Evolutionary conservation across 352 stramenopile genomes (phyloP).

Genomic region (Phytopythium ostracodes): DNA sequence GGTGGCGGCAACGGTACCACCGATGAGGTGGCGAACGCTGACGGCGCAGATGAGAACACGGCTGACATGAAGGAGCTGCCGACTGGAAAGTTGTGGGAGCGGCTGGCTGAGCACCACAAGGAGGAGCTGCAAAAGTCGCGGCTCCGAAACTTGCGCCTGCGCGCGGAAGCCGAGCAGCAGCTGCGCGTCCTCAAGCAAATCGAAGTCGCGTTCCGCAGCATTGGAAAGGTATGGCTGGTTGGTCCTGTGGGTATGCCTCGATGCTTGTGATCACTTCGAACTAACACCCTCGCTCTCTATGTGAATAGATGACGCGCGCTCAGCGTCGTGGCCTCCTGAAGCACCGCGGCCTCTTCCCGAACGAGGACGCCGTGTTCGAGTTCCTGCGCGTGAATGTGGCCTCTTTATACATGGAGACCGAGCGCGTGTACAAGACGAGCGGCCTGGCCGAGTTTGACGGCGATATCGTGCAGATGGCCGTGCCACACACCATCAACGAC

Average conservation of each 20-base stretch:
- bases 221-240: conserved; percentile 16
- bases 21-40: background rate
- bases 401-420: conserved; percentile 21
- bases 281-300: conserved; percentile 3
- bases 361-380: conserved; percentile 24
- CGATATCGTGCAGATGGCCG: conserved; percentile 15
- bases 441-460: conserved; percentile 22
- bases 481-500: conserved; percentile 7
- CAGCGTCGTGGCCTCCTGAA: background rate
- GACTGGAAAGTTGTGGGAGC: conserved; percentile 16
- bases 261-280: background rate
- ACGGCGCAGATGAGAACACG: background rate
- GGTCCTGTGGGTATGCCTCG: too few species aligned
- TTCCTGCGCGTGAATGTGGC: conserved; percentile 22
- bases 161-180: conserved; percentile 28
- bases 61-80: background rate
- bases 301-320: conserved; percentile 5
- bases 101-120: conserved; percentile 25
- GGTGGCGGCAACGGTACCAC: background rate
- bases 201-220: conserved; percentile 29
- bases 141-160: conserved; percentile 28
- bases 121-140: conserved; percentile 22
- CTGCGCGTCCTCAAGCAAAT: conserved; percentile 31
- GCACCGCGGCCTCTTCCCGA: conserved; percentile 12
- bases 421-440: conserved; percentile 16